Percentiles rank a stretch among this genome's conserved stretches.
phyloP scores from a whole-genome alignment of 805 yeast species.

The Lipomyces chichibuensis region DNA sequence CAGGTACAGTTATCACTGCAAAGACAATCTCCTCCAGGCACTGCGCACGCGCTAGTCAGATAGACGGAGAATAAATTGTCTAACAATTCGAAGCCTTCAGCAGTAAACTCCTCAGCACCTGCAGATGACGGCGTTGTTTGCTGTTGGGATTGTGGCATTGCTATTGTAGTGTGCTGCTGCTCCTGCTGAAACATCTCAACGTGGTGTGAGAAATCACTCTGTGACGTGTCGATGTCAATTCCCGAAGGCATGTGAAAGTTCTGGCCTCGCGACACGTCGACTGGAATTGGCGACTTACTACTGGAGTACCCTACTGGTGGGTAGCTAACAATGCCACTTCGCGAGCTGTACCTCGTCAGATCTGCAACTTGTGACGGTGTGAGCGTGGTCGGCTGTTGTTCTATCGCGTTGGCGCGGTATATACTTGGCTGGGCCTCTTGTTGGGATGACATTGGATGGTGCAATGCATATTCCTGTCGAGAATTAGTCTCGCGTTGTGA shows the following conservation, averaged over 20 bases:
- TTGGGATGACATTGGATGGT: background rate
- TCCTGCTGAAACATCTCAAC: background rate
- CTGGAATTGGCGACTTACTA: background rate
- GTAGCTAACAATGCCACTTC: conserved; percentile 22
- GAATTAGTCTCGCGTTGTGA: background rate
- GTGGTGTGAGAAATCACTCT: background rate
- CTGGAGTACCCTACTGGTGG: background rate
- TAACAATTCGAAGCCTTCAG: conserved; percentile 7
- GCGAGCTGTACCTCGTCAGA: conserved; percentile 20
- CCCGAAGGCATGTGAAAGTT: background rate
- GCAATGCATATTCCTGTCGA: background rate
- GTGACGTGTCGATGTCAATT: background rate
- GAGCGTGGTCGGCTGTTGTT: conserved; percentile 2
- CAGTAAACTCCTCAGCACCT: background rate
- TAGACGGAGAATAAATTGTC: conserved; percentile 36
- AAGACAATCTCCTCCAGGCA: conserved; percentile 36
- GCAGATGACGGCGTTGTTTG: background rate
- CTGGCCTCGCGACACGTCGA: background rate
- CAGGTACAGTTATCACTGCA: conserved; percentile 37
- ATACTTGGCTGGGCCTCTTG: background rate
- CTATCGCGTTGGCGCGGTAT: background rate
- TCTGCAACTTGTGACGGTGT: conserved; percentile 15
- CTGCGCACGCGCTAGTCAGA: conserved; percentile 36
- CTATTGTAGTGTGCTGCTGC: background rate
- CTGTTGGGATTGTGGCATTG: background rate